A percentile compares a stretch with the other conserved stretches of the same genome.
phyloP scores from a whole-genome alignment of 805 yeast species.

The Pichia heedii region DNA sequence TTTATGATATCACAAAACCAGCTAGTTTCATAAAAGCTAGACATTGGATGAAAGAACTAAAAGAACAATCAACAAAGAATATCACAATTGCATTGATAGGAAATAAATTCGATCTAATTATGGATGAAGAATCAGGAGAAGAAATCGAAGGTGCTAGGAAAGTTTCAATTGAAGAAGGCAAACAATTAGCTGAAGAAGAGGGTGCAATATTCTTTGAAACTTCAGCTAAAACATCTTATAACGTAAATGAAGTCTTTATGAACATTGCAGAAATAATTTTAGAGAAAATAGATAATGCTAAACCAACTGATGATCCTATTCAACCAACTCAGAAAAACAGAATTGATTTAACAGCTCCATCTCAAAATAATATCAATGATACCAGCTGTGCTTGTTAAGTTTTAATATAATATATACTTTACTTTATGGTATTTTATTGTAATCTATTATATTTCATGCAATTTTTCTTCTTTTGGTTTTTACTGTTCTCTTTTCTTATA shows the following conservation, averaged over 20 bases:
- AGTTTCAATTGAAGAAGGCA: constrained; percentile 81
- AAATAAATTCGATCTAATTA: constrained; percentile 77
- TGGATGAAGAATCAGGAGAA: constrained; percentile 36
- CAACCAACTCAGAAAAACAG: constrained; percentile 14
- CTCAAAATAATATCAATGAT: constrained; percentile 10
- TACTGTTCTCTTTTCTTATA: no score
- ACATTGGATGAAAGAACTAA: constrained; percentile 95
- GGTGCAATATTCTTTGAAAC: constrained; percentile 87
- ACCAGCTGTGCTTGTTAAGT: constrained; percentile 29
- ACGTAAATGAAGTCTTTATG: constrained; percentile 85
- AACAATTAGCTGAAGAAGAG: constrained; percentile 82
- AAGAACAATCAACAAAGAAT: constrained; percentile 89
- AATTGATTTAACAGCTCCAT: constrained; percentile 31
- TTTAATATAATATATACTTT: neutral
- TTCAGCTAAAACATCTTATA: constrained; percentile 82
- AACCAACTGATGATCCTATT: constrained; percentile 1
- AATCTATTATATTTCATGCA: neutral
- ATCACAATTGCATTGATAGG: constrained; percentile 92
- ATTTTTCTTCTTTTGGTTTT: neutral
- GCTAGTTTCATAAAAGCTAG: constrained; percentile 93
- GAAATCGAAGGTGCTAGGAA: constrained; percentile 53
- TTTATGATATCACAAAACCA: constrained; percentile 90
- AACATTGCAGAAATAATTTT: constrained; percentile 88
- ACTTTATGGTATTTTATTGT: no score
- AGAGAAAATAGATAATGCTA: constrained; percentile 17